phyloP scores from a whole-genome alignment of 2,329 filamentous ascomycete species.

The Trichoderma sp. region DNA sequence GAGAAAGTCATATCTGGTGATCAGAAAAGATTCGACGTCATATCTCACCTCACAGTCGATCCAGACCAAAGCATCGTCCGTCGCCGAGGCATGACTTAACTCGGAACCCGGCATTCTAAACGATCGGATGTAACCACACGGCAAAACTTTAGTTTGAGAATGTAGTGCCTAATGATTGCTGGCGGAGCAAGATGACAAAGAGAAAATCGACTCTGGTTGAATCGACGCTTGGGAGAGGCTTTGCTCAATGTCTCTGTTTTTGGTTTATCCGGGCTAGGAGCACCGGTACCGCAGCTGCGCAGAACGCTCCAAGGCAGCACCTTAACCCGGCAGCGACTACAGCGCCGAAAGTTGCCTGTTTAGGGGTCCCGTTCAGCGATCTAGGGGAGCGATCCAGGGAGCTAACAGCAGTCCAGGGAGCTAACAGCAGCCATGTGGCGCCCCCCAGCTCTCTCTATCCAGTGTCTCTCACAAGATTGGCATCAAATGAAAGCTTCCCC shows the following conservation, averaged over 20 bases:
- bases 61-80: conserved; percentile 72
- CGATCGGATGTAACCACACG: conserved; percentile 14
- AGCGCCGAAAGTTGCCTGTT: neutral
- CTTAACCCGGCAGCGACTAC: neutral
- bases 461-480: neutral
- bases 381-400: neutral
- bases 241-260: neutral
- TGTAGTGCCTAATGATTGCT: neutral
- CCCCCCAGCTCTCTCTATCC: neutral
- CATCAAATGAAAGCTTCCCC: neutral
- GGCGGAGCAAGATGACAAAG: neutral
- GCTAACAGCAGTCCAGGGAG: neutral
- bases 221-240: neutral
- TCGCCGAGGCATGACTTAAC: neutral
- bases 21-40: neutral
- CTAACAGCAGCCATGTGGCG: conserved; percentile 1
- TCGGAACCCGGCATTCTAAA: neutral
- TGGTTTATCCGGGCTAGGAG: neutral
- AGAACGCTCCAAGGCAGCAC: neutral
- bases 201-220: neutral
- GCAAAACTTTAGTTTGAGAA: neutral
- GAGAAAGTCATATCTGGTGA: neutral
- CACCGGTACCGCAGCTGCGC: neutral
- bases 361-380: neutral
- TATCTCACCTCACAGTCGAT: conserved; percentile 66